phyloP scores from a whole-genome alignment of 176 grass and related monocot genomes.

The Dactylis glomerata region DNA sequence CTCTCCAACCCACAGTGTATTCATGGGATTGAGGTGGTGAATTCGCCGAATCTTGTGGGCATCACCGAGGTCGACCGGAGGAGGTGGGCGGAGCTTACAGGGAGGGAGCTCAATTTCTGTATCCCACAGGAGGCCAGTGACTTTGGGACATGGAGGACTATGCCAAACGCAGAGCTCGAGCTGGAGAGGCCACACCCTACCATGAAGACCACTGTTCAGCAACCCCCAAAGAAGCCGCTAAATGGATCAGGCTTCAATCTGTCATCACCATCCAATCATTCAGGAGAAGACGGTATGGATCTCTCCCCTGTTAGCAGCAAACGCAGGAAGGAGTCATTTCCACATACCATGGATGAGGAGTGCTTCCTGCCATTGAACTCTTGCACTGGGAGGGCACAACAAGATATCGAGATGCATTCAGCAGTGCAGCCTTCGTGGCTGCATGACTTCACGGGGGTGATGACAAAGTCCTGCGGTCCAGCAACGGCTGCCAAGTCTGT shows the following conservation, averaged over 20 bases:
- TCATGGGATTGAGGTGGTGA: conserved; percentile 91
- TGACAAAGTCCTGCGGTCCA: conserved; percentile 68
- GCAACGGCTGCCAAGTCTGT: conserved; percentile 91
- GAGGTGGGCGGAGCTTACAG: conserved; percentile 90
- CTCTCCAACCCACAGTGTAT: conserved; percentile 97
- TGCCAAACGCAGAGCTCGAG: conserved; percentile 76
- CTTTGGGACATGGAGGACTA: conserved; percentile 91
- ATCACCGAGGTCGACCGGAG: conserved; percentile 74
- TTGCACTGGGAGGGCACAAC: conserved; percentile 32
- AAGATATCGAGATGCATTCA: conserved; percentile 72
- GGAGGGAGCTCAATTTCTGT: conserved; percentile 78
- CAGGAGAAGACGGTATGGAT: conserved; percentile 75
- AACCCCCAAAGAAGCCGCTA: conserved; percentile 61
- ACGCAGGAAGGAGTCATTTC: conserved; percentile 64
- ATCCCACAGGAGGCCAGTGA: conserved; percentile 83
- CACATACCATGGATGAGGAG: conserved; percentile 69
- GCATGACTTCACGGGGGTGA: conserved; percentile 77
- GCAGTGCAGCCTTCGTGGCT: conserved; percentile 49
- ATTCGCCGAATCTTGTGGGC: conserved; percentile 53
- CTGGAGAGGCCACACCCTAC: conserved; percentile 55
- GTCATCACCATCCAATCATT: conserved; percentile 73
- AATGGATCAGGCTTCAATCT: conserved; percentile 81
- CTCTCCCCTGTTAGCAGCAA: conserved; percentile 88
- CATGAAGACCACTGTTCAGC: conserved; percentile 41
- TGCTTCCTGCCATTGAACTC: conserved; percentile 64